A percentile compares a stretch with the other conserved stretches of the same genome.
These are phyloP conservation scores for Spathaspora sp. DNA, from an alignment of 1,139 yeast genomes.

Conservation along the genomic window DNA sequence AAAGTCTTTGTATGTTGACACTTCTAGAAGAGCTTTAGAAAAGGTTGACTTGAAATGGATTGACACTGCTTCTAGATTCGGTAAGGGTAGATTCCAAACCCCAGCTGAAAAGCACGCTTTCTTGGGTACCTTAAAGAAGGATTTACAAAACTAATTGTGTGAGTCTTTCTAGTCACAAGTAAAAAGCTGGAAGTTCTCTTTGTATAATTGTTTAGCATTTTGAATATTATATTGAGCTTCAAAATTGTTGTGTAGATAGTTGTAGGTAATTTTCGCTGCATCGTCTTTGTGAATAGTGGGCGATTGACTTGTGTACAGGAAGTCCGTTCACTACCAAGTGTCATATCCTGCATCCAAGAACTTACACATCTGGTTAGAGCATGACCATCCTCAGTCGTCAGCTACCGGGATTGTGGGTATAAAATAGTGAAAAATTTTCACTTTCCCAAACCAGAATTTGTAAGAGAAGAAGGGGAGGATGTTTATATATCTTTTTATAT, in stretches of 20 bases:
- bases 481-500: too few species aligned
- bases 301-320: too few species aligned
- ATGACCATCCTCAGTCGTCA: too few species aligned
- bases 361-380: too few species aligned
- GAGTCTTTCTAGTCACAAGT: not conserved
- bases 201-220: not conserved
- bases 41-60: slow-evolving; percentile 98
- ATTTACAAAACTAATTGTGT: slow-evolving; percentile 39
- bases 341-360: too few species aligned
- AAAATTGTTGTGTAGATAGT: not conserved
- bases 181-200: not conserved
- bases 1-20: slow-evolving; percentile 97
- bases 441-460: too few species aligned
- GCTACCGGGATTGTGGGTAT: too few species aligned
- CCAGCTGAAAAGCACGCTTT: slow-evolving; percentile 99
- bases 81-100: slow-evolving; percentile 99
- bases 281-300: too few species aligned
- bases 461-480: too few species aligned
- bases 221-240: not conserved
- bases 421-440: too few species aligned
- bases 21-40: slow-evolving; percentile 97
- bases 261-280: too few species aligned
- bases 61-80: slow-evolving; percentile 99
- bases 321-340: too few species aligned
- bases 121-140: slow-evolving; percentile 99